Percentiles rank a stretch among this genome's conserved stretches.
Conservation (phyloP, 352 stramenopile species). For the Blastocystis sp. region DNA sequence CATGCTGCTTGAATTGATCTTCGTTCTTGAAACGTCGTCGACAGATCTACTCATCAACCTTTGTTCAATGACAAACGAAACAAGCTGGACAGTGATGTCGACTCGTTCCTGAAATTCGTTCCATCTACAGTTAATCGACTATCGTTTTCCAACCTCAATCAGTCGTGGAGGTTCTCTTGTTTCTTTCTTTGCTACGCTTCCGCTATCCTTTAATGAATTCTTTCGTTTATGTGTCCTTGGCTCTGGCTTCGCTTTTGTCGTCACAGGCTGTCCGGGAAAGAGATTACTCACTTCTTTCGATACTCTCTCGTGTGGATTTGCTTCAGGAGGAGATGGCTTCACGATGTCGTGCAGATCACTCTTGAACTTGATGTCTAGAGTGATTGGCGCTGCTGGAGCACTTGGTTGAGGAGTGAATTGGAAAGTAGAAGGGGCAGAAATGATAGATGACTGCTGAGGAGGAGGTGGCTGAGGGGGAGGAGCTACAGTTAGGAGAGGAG, state of each 20-base stretch:
- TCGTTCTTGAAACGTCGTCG: slow-evolving; percentile 2
- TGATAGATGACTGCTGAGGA: neutral
- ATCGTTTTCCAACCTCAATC: neutral
- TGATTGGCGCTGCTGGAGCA: neutral
- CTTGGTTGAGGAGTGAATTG: neutral
- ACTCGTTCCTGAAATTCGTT: neutral
- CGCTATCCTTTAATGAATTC: neutral
- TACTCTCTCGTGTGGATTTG: neutral
- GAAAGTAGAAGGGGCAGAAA: neutral
- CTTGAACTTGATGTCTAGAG: neutral
- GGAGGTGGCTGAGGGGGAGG: neutral
- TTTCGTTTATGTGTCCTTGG: neutral
- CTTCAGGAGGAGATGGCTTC: neutral
- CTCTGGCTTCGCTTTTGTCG: neutral
- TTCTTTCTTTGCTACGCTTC: neutral
- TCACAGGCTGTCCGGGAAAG: neutral
- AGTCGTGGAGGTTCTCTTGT: neutral
- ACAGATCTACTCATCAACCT: neutral
- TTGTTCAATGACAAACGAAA: neutral
- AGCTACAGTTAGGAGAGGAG: neutral
- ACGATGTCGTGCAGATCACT: neutral
- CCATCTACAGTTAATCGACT: neutral
- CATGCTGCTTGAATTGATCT: neutral
- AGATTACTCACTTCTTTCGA: neutral
- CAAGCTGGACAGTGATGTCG: neutral